Base-by-base conservation (phyloP, 106 monocot species). In the Acanthochlamys bracteata region DNA sequence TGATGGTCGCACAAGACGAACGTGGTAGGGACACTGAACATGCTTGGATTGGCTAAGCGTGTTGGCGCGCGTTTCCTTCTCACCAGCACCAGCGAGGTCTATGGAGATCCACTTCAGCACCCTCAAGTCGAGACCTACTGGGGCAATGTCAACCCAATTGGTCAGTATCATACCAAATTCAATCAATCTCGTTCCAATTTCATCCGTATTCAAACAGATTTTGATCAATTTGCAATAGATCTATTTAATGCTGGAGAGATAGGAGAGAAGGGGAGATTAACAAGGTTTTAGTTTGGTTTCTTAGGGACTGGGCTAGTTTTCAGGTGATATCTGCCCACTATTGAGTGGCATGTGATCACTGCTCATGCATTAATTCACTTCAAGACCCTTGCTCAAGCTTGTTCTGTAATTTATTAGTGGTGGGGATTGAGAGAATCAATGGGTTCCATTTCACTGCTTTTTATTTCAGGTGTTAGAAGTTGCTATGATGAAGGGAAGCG, bases 61-160 rank as follows among this genome's bases (percentile, higher is more conserved):
- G 75, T 93, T 3, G 83, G 83, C 0, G 93, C 93, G 16, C 61
- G 89, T 17, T 93, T 93, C 71, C 80, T 93, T 24, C 82, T 93
- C 57, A 93, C 89, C 59, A 93, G 93, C 71, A 93, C 93, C 78
- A 89, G 89, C 61, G 93, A 93, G 73, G 93, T 93, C 42, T 93
- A 93, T 46, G 93, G 93, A 6, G 93, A 93, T 56, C 93, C 93
- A 3, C 81, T 93, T 17, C 78, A 93, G 75, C 93, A 93, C 41
- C 93, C 93, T 6, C 89, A 93, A 65, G 78, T 73, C 21, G 89
- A 93, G 72, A 93, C 89, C 24, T 93, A 93, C 74, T 93, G 93
- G 93, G 93, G 93, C 65, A 89, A 93, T 65, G 93, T 93, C 65
- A 93, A 93, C 46, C 93, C 93, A 41, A 93, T 89, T 7, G 93